Percentiles rank a stretch among this genome's conserved stretches.
Evolutionary conservation across 345 rosid species (phyloP).

Genomic region (Aquilaria malaccensis): DNA sequence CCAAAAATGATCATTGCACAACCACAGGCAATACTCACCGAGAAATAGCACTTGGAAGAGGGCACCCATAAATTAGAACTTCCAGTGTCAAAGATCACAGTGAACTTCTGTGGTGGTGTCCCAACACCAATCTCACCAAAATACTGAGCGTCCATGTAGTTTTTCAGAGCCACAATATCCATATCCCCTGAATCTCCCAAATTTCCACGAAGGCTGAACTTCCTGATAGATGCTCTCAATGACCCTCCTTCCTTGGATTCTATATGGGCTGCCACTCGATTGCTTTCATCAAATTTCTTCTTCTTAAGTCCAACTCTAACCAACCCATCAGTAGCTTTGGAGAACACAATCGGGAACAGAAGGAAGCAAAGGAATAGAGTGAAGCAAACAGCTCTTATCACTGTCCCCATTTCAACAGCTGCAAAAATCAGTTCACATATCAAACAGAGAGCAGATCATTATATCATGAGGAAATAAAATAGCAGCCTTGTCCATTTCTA

Average conservation of each 20-base stretch:
- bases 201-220: slow-evolving; percentile 33
- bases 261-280: slow-evolving; percentile 41
- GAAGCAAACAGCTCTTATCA: slow-evolving; percentile 10
- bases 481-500: too few species aligned
- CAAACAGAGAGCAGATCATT: too few species aligned
- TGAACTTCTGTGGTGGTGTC: slow-evolving; percentile 81
- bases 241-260: slow-evolving; percentile 45
- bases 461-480: too few species aligned
- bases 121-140: slow-evolving; percentile 90
- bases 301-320: slow-evolving; percentile 63
- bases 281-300: slow-evolving; percentile 49
- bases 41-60: slow-evolving; percentile 74
- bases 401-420: slow-evolving; percentile 38
- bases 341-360: slow-evolving; percentile 34
- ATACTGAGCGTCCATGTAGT: slow-evolving; percentile 94
- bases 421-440: slow-evolving; percentile 6
- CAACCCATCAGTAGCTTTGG: slow-evolving; percentile 37
- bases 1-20: neutral
- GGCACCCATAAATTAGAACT: slow-evolving; percentile 98
- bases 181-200: slow-evolving; percentile 42
- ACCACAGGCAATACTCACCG: slow-evolving; percentile 38
- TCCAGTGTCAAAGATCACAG: slow-evolving; percentile 92
- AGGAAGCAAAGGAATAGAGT: slow-evolving; percentile 34
- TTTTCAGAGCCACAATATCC: slow-evolving; percentile 63
- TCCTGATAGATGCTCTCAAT: slow-evolving; percentile 31